These are phyloP conservation scores for Dalechampia spathulata DNA, from an alignment of 441 rosid species.

Conservation along the genomic window DNA sequence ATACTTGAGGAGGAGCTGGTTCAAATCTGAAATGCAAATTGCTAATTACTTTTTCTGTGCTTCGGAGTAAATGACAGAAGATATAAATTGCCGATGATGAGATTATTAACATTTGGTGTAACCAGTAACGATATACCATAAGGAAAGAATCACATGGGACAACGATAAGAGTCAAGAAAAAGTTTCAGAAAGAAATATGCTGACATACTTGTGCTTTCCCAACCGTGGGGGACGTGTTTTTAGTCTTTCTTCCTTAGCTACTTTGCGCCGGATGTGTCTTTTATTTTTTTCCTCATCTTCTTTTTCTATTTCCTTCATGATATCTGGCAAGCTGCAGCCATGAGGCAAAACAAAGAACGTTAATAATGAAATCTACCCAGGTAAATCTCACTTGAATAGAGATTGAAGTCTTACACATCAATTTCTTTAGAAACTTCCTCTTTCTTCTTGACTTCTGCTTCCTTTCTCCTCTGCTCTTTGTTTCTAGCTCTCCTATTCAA, in stretches of 20 bases:
- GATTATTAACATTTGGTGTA: neutral
- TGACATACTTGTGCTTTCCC: slow-evolving; percentile 80
- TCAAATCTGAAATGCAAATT: slow-evolving; percentile 42
- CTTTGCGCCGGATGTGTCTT: slow-evolving; percentile 37
- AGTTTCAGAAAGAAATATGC: neutral
- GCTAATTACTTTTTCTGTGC: neutral
- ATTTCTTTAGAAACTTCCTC: slow-evolving; percentile 47
- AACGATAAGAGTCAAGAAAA: neutral
- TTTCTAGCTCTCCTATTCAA: slow-evolving; percentile 62
- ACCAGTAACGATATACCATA: neutral
- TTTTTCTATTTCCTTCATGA: slow-evolving; percentile 61
- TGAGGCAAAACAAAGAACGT: slow-evolving; percentile 4
- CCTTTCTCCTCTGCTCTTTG: slow-evolving; percentile 33
- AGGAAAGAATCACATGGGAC: neutral
- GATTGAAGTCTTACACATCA: slow-evolving; percentile 34
- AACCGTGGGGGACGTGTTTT: slow-evolving; percentile 73
- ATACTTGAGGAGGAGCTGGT: slow-evolving; percentile 81
- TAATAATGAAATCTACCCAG: slow-evolving; percentile 5
- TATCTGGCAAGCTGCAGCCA: slow-evolving; percentile 48
- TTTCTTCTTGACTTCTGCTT: slow-evolving; percentile 36
- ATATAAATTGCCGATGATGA: neutral
- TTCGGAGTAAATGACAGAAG: neutral
- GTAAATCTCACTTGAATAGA: neutral
- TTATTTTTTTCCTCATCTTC: slow-evolving; percentile 74
- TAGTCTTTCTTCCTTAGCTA: slow-evolving; percentile 65